Conservation (phyloP, 2,329 filamentous ascomycete genomes). For the Paecilomyces dactylethromorphus region DNA sequence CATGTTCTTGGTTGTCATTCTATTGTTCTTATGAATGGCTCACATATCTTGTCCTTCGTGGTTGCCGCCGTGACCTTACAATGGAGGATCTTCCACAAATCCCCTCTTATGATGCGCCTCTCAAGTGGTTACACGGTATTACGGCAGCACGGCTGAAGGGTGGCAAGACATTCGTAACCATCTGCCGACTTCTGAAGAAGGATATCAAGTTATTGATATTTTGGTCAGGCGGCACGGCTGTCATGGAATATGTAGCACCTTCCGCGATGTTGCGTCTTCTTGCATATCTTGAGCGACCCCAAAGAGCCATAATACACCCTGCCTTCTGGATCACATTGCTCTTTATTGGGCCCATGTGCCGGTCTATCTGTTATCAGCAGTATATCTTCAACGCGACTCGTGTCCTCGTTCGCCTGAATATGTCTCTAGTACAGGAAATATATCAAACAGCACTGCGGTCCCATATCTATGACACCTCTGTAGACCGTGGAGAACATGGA, state of each 20-base stretch:
- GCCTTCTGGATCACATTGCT: conserved; percentile 51
- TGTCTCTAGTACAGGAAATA: conserved; percentile 53
- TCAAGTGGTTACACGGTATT: conserved; percentile 19
- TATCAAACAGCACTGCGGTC: conserved; percentile 51
- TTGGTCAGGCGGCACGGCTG: conserved; percentile 16
- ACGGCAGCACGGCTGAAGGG: conserved; percentile 16
- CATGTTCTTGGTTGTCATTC: conserved; percentile 24
- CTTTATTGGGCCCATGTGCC: conserved; percentile 45
- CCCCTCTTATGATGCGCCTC: conserved; percentile 23
- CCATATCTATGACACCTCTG: conserved; percentile 45
- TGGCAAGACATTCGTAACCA: conserved; percentile 19
- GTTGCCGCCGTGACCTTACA: conserved; percentile 19
- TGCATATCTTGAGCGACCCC: conserved; percentile 44
- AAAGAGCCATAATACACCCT: conserved; percentile 40
- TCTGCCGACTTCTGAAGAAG: conserved; percentile 16
- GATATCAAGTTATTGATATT: conserved; percentile 20
- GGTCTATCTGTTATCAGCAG: conserved; percentile 49
- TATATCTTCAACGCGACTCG: conserved; percentile 54
- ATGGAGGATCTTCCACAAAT: conserved; percentile 26
- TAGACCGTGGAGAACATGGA: conserved; percentile 4
- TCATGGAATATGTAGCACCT: conserved; percentile 46
- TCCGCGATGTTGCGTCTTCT: conserved; percentile 51
- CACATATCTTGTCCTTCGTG: conserved; percentile 22
- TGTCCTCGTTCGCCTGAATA: conserved; percentile 51
- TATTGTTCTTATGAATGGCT: conserved; percentile 29